These are phyloP conservation scores for Sordaria brevicollis DNA, from an alignment of 495 filamentous ascomycete species.

Conservation along the genomic window DNA sequence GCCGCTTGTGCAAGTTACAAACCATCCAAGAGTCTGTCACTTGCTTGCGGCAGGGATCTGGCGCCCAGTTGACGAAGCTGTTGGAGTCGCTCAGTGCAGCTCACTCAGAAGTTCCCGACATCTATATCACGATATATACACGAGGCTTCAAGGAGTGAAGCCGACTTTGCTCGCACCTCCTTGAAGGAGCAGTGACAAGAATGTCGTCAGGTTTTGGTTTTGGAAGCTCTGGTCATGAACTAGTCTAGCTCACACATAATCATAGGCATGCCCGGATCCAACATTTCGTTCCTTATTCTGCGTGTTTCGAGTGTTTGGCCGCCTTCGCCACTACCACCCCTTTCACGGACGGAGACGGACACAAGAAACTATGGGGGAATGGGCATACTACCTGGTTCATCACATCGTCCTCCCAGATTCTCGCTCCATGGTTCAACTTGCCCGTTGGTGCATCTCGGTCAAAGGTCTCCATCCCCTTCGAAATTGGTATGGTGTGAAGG, in stretches of 20 bases:
- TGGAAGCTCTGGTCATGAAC: neutral
- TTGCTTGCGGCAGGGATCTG: neutral
- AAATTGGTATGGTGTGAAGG: neutral
- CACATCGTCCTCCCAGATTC: neutral
- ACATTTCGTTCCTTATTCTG: neutral
- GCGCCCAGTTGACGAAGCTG: neutral
- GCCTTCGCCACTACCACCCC: neutral
- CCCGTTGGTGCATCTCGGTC: neutral
- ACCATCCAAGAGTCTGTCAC: neutral
- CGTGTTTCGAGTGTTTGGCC: neutral
- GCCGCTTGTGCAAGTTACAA: neutral
- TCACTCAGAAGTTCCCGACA: neutral
- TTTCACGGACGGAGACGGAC: neutral
- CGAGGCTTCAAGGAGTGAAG: neutral
- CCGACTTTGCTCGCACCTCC: neutral
- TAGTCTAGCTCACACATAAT: neutral
- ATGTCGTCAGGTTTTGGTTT: neutral
- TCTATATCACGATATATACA: neutral
- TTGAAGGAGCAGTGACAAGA: neutral
- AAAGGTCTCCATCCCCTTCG: neutral
- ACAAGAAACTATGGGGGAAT: neutral
- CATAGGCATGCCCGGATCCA: neutral
- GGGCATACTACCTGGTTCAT: neutral
- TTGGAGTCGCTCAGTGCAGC: neutral
- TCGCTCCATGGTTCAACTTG: neutral